Base-by-base conservation (phyloP, 2,329 filamentous ascomycete genomes). In the Tothia fuscella region DNA sequence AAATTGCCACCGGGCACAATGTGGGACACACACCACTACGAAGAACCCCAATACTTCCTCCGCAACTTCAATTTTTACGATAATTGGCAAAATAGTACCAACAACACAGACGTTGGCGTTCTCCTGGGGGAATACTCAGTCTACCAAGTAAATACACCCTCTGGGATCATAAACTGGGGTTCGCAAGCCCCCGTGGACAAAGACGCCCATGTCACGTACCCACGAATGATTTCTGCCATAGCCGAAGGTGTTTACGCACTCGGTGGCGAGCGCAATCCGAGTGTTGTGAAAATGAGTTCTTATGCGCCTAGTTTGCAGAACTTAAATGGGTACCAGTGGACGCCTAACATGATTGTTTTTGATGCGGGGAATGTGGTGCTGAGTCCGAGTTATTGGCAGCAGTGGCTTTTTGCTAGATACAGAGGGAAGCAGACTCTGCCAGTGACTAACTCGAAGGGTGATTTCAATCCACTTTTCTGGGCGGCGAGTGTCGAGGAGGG, bases 171-270 rank as follows among this genome's bases (percentile, higher is more conserved):
- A 16, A 36, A 44, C 35, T 47, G 30, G 34, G 36, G 24, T n/a
- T n/a, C n/a, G n/a, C n/a, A n/a, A n/a, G 44, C 37, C 13, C 45
- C 43, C 13, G 22, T 28, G 2, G 41, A 50, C 22, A 33, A 43
- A 5, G 24, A 32, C 14, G n/a, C n/a, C n/a, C 32, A 22, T 14
- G 14, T 43, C 9, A 6, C 10, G 50, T 60, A 28, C 41, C 49
- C 49, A 3, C 43, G 51, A 52, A 56, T 58, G 74, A 71, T 73
- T 38, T 76, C 74, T 20, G 64, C 71, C 6, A 72, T 82, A 3
- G 70, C 70, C 12, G 78, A 82, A 53, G 77, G 75, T 19, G 66
- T 82, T n/a, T 77, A 71, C 42, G 62, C 81, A 13, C 66, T 82
- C 47, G 73, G 76, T 14, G 72, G 74, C 22, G 78, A 82, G 64